phyloP scores from a whole-genome alignment of 371 early-diverging fungal species.

The Lichtheimia ornata region DNA sequence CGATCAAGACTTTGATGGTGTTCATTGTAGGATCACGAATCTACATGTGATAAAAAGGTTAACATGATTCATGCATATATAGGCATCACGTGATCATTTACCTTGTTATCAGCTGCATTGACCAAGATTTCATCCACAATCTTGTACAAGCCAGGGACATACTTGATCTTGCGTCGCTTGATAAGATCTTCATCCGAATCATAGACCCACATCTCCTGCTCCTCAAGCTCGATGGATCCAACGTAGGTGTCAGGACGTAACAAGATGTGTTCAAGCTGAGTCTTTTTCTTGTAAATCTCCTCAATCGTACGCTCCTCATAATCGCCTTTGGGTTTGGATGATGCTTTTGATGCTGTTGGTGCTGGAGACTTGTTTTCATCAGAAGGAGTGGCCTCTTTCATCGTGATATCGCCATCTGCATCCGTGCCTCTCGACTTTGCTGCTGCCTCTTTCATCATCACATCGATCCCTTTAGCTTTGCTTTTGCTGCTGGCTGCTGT shows the following conservation, averaged over 20 bases:
- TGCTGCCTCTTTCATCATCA: not conserved
- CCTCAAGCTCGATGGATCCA: constrained; percentile 92
- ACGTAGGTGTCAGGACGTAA: constrained; percentile 99
- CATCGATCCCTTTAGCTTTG: constrained; percentile 1
- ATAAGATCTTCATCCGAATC: constrained; percentile 69
- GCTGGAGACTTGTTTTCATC: not conserved
- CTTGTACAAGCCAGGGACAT: constrained; percentile 99
- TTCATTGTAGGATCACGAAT: constrained; percentile 94
- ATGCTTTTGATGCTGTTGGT: not conserved
- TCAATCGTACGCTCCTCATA: constrained; percentile 68
- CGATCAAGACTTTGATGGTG: constrained; percentile 91
- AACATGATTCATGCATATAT: not conserved
- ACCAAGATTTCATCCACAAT: constrained; percentile 99
- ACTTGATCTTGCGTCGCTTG: constrained; percentile 72
- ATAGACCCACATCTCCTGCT: constrained; percentile 89
- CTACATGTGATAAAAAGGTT: constrained; percentile 32
- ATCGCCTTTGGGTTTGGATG: constrained; percentile 7
- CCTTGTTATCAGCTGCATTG: constrained; percentile 96
- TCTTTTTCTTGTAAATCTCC: constrained; percentile 98
- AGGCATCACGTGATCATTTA: constrained; percentile 20
- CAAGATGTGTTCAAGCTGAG: constrained; percentile 98
- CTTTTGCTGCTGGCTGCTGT: constrained; percentile 8
- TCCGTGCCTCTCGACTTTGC: not conserved
- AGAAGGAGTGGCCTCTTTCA: not conserved
- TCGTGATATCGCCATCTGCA: not conserved